Conservation (phyloP, 139 green algal species). For the Micromonas commoda region DNA sequence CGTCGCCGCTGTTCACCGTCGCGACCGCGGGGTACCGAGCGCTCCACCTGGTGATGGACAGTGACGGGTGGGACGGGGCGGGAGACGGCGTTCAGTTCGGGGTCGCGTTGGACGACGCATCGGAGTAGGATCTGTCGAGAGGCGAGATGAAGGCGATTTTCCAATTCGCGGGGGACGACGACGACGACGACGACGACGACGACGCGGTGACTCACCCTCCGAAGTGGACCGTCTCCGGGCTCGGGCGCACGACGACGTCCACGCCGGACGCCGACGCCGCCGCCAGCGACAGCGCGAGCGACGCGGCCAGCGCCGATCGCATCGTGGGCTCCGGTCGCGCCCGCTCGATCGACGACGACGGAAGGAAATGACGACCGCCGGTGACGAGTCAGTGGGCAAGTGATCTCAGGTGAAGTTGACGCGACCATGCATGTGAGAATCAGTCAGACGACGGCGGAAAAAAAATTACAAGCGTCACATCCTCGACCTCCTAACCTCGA, state of each 20-base stretch:
- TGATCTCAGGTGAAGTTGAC: background rate
- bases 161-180: too few relatives aligned
- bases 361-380: too few relatives aligned
- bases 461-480: background rate
- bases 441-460: background rate
- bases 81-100: too few relatives aligned
- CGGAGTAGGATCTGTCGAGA: too few relatives aligned
- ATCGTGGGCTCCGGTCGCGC: background rate
- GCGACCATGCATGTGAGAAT: background rate
- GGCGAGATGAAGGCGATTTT: too few relatives aligned
- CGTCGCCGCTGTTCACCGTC: background rate
- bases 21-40: too few relatives aligned
- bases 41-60: background rate
- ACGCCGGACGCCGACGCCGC: background rate
- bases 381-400: background rate
- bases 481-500: slow-evolving; percentile 55
- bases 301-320: background rate
- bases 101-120: too few relatives aligned
- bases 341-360: too few relatives aligned
- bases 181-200: too few relatives aligned
- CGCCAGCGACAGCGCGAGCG: background rate
- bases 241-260: background rate
- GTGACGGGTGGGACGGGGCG: background rate
- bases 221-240: background rate
- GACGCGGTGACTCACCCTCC: background rate